Base-by-base conservation (phyloP, 176 grass and related monocot species). In the Cenchrus fungigraminus region DNA sequence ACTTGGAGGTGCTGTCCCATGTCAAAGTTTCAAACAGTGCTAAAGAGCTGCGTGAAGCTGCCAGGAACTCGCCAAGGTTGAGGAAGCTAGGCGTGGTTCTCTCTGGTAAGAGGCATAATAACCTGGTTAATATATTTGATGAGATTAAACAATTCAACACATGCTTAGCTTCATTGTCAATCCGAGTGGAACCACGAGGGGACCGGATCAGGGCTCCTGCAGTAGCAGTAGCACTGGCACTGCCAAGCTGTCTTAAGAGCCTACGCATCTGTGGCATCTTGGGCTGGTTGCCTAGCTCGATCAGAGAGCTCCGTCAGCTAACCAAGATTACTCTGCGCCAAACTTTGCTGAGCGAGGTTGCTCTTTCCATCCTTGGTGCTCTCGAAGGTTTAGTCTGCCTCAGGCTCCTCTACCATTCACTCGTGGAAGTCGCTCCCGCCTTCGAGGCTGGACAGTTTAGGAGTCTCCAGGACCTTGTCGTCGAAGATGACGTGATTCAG, bases 71-170 rank as follows among this genome's bases (percentile, higher is more conserved):
- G 2, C 0, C 5, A 19, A 50, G 2, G 14, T 49, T 86, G 42
- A 86, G 12, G 76, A 71, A 86, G 25, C 45, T 86, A 19, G 84
- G 76, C 8, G 31, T 78, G 6, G 44, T 74, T 43, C 12, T 54
- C 34, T 53, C 8, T 6, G 76, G 76, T 53, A 72, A 7, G 55
- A 68, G 43, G 17, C 54, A 65, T 4, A 19, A 2, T 25, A 53
- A 75, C 34, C 0, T 84, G 17, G 1, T 53, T 1, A 6, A n/a
- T 17, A 52, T 84, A 8, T 49, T 84, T 6, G 0, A 1, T 7
- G 46, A 66, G 37, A 47, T 82, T 56, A 7, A 11, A 5, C 52
- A 78, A 60, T 4, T 66, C 13, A 10, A 44, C 19, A 5, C 2
- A n/a, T 58, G 55, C 43, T 64, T 87, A 4, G 2, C 12, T 34